Conservation (phyloP, 129 eudicot species). For the Silybum marianum region DNA sequence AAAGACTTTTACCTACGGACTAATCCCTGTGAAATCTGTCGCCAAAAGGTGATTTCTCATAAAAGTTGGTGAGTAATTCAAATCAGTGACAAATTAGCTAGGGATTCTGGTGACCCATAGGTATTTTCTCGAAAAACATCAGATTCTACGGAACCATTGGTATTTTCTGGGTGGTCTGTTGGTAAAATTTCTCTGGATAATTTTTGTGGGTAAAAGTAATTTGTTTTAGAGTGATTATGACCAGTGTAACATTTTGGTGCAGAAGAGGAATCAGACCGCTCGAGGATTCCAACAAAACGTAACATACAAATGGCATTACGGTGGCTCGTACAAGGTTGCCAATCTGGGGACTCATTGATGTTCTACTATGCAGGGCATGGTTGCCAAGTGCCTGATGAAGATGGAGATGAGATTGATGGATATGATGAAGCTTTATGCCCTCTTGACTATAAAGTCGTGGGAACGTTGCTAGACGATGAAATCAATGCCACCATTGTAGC, state of each 20-base stretch:
- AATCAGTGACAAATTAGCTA: no score
- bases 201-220: no score
- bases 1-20: no score
- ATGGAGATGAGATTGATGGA: slow-evolving; percentile 74
- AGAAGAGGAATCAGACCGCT: slow-evolving; percentile 57
- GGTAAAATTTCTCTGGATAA: no score
- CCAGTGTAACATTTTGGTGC: slow-evolving; percentile 2
- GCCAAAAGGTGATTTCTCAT: no score
- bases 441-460: slow-evolving; percentile 56
- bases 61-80: no score
- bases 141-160: no score
- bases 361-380: slow-evolving; percentile 80
- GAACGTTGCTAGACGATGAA: slow-evolving; percentile 66
- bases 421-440: slow-evolving; percentile 75
- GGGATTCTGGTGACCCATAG: no score
- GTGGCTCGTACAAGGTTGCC: slow-evolving; percentile 64
- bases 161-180: no score
- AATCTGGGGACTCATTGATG: slow-evolving; percentile 68
- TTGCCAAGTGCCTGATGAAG: slow-evolving; percentile 44
- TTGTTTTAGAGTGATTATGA: neutral
- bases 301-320: slow-evolving; percentile 52
- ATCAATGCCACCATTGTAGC: slow-evolving; percentile 70
- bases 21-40: no score
- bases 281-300: slow-evolving; percentile 53
- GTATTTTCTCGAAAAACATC: no score